Base-by-base conservation (phyloP, 2,329 filamentous ascomycete species). In the Keithomyces neogunnii region DNA sequence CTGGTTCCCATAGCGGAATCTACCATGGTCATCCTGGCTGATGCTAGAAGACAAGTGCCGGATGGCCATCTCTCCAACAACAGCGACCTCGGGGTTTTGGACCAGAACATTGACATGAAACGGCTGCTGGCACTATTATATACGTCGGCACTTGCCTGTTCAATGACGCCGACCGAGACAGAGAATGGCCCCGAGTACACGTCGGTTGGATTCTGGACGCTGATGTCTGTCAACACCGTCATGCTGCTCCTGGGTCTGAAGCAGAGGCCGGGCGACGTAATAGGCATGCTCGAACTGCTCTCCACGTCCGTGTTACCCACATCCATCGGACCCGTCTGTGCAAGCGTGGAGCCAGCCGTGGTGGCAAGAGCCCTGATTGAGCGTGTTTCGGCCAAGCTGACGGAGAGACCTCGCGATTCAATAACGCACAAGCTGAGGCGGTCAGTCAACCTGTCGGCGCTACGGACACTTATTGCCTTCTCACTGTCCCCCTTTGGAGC, bases 121-220 rank as follows among this genome's bases (percentile, higher is more conserved):
- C 74, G 78, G 46, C 81, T 85, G 45, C 69, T 91, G n/a, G 76
- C 77, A 1, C 68, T 91, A 1, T 70, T 92, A n/a, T 76, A 86
- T 50, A 70, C 81, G 1, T 70, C 81, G 4, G 81, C 84, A 4
- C 71, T 82, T 7, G 81, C 78, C 33, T 86, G 84, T 56, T 70
- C 73, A n/a, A 68, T 68, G 3, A 66, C 66, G 4, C 63, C 53
- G 32, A 63, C 48, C 30, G 65, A 63, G 45, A 60, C 60, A 3
- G 64, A 69, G 1, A 52, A 57, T 26, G 63, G 63, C 28, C 49
- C 62, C 32, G 60, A 64, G 46, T 61, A 64, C 45, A 62, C 62
- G 19, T 59, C 64, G 19, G 60, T 63, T 0, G 66, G 72, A 36
- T 87, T 90, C 59, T 93, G 88, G 88, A 77, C 73, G 53, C 68